Conservation (phyloP, 2,329 filamentous ascomycete genomes). For the Fusarium sp. region DNA sequence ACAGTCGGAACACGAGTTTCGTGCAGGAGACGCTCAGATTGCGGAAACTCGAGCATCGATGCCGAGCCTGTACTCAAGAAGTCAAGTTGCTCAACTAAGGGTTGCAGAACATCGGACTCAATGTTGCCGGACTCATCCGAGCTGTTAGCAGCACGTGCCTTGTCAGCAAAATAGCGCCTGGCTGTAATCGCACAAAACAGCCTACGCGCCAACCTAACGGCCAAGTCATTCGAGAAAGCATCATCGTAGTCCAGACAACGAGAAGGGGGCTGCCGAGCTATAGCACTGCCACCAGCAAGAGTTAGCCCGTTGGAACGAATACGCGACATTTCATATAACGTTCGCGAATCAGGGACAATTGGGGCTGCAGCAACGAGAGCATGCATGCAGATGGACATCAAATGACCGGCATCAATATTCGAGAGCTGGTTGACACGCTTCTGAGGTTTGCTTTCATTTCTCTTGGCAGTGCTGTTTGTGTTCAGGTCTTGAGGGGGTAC, state of each 20-base stretch:
- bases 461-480: slow-evolving; percentile 53
- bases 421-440: slow-evolving; percentile 57
- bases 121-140: slow-evolving; percentile 50
- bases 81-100: slow-evolving; percentile 69
- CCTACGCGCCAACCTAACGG: slow-evolving; percentile 71
- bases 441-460: slow-evolving; percentile 54
- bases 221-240: slow-evolving; percentile 73
- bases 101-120: slow-evolving; percentile 62
- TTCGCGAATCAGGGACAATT: slow-evolving; percentile 62
- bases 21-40: slow-evolving; percentile 67
- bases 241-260: slow-evolving; percentile 75
- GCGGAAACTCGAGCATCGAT: slow-evolving; percentile 64
- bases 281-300: slow-evolving; percentile 62
- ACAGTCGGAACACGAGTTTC: slow-evolving; percentile 71
- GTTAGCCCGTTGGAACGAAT: slow-evolving; percentile 69
- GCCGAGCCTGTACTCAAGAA: slow-evolving; percentile 63
- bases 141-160: slow-evolving; percentile 57
- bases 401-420: slow-evolving; percentile 65
- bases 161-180: slow-evolving; percentile 65
- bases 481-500: slow-evolving; percentile 65
- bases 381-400: slow-evolving; percentile 74
- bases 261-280: slow-evolving; percentile 63
- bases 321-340: slow-evolving; percentile 73
- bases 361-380: slow-evolving; percentile 73
- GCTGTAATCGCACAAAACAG: slow-evolving; percentile 71